Percentiles rank a stretch among this genome's conserved stretches.
Conservation (phyloP, 768 basidiomycete genomes). For the Clitopilus hobsonii region DNA sequence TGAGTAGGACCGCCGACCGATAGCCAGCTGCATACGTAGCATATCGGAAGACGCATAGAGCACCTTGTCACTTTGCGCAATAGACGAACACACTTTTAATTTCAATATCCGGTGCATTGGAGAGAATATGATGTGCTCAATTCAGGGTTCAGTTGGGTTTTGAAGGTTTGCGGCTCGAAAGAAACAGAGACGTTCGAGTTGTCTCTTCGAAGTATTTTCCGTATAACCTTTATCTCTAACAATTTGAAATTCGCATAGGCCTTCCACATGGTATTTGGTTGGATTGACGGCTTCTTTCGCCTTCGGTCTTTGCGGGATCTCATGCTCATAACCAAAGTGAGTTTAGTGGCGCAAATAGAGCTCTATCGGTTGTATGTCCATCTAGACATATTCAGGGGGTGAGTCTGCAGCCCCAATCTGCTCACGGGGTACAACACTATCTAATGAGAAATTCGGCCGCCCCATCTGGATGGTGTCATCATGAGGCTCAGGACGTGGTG, state of each 20-base stretch:
- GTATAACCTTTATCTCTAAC: too few relatives aligned
- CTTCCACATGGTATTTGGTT: too few relatives aligned
- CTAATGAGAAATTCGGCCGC: too few relatives aligned
- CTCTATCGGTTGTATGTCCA: background rate
- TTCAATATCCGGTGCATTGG: background rate
- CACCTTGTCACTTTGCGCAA: background rate
- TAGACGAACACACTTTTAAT: background rate
- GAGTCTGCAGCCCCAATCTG: background rate
- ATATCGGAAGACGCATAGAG: background rate
- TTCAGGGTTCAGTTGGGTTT: background rate
- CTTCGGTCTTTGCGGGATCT: background rate
- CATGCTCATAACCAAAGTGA: background rate
- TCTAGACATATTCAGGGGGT: background rate
- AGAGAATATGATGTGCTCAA: too few relatives aligned
- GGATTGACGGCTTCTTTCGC: background rate
- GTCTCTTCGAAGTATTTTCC: too few relatives aligned
- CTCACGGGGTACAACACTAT: too few relatives aligned
- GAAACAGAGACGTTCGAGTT: too few relatives aligned
- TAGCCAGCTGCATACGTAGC: background rate
- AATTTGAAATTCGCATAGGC: too few relatives aligned
- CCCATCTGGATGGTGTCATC: too few relatives aligned
- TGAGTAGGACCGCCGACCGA: constrained; percentile 1
- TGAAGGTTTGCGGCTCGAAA: background rate
- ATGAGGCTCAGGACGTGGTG: too few relatives aligned
- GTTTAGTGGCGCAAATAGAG: background rate